phyloP scores from a whole-genome alignment of 2,329 filamentous ascomycete species.

The Aureobasidium leucospermi region DNA sequence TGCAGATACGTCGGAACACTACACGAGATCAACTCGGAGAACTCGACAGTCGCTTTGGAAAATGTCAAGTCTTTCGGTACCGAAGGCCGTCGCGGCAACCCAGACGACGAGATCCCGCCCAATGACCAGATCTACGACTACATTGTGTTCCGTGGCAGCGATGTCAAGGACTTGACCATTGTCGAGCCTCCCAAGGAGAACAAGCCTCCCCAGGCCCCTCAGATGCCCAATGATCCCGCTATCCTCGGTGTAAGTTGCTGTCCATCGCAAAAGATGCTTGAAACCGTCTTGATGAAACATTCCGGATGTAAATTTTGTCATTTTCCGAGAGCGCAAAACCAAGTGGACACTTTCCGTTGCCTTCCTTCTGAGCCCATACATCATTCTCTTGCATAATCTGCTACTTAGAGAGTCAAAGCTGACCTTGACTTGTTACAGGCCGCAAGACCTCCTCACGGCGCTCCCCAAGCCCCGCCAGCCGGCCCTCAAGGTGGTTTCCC shows the following conservation, averaged over 20 bases:
- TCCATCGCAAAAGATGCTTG: constrained; percentile 21
- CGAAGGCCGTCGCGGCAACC: constrained; percentile 74
- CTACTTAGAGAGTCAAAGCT: not conserved
- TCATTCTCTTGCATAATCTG: constrained; percentile 3
- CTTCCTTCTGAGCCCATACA: constrained; percentile 84
- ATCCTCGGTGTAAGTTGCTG: constrained; percentile 82
- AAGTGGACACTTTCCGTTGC: constrained; percentile 99
- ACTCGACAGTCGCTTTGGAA: constrained; percentile 92
- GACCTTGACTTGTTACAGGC: constrained; percentile 19
- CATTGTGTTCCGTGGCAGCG: constrained; percentile 95
- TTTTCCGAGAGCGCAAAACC: constrained; percentile 89
- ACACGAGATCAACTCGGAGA: constrained; percentile 96
- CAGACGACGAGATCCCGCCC: constrained; percentile 72
- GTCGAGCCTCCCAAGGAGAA: constrained; percentile 69
- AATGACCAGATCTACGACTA: constrained; percentile 93
- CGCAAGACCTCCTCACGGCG: constrained; percentile 18
- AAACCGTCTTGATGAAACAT: constrained; percentile 74
- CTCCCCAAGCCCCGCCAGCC: constrained; percentile 1
- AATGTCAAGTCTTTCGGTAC: constrained; percentile 93
- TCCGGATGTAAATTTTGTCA: constrained; percentile 89
- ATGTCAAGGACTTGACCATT: constrained; percentile 96
- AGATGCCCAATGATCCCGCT: constrained; percentile 87
- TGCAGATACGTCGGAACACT: constrained; percentile 87
- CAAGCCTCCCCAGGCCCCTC: constrained; percentile 62
- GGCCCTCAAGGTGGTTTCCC: constrained; percentile 22